phyloP scores from a whole-genome alignment of 148 eudicot species.

The Chenopodium suecicum region DNA sequence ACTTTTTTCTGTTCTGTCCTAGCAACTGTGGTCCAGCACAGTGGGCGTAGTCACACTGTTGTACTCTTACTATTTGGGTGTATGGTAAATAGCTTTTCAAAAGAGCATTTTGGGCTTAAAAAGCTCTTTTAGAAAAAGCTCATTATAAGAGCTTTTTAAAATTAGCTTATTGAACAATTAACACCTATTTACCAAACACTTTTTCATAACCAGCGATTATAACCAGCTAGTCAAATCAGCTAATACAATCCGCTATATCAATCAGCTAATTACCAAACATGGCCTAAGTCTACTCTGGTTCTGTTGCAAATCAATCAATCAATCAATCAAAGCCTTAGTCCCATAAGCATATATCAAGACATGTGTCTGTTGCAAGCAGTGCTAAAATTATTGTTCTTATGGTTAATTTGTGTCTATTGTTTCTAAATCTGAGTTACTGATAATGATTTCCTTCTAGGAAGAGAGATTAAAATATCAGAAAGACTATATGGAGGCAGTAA shows the following conservation, averaged over 20 bases:
- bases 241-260: too few species aligned
- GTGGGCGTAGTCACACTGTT: neutral
- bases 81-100: too few species aligned
- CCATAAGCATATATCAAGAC: too few species aligned
- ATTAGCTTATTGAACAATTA: too few species aligned
- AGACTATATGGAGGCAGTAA: constrained; percentile 63
- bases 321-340: too few species aligned
- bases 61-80: neutral
- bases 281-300: neutral
- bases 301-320: neutral
- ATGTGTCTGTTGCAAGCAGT: neutral
- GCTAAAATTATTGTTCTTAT: neutral
- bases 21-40: neutral
- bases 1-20: neutral
- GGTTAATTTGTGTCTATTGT: neutral
- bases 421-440: constrained; percentile 17
- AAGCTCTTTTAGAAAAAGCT: too few species aligned
- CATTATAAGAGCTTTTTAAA: too few species aligned
- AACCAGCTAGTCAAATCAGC: too few species aligned
- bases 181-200: too few species aligned
- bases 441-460: constrained; percentile 41
- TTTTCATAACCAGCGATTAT: too few species aligned
- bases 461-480: constrained; percentile 56
- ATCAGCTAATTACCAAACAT: too few species aligned
- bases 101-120: too few species aligned